Conservation (phyloP, 345 rosid species). For the Camelina hispida region DNA sequence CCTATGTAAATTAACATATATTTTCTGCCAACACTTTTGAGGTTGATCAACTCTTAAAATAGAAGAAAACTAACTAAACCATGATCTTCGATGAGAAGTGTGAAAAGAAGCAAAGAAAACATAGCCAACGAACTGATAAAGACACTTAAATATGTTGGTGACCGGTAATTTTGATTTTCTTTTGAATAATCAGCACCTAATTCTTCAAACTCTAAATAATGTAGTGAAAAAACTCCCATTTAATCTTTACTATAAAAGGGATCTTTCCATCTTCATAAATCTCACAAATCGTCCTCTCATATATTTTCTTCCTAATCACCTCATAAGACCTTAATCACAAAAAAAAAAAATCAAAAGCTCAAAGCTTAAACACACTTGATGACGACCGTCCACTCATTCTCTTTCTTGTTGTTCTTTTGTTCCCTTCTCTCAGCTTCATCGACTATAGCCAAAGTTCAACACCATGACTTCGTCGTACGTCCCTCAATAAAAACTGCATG, state of each 20-base stretch:
- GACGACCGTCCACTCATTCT: conserved; percentile 8
- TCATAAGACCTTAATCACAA: conserved; percentile 11
- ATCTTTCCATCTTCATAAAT: conserved; percentile 14
- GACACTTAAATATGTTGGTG: conserved; percentile 45
- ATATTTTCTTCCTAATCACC: conserved; percentile 31
- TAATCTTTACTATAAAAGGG: conserved; percentile 28
- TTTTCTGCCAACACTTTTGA: conserved; percentile 14
- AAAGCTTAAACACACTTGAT: conserved; percentile 19
- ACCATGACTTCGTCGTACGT: conserved; percentile 80
- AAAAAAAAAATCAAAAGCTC: not conserved
- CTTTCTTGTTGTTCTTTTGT: conserved; percentile 40
- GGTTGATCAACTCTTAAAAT: conserved; percentile 29
- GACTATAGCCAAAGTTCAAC: conserved; percentile 57
- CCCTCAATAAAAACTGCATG: not conserved
- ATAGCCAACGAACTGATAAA: conserved; percentile 43
- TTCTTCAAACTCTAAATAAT: conserved; percentile 22
- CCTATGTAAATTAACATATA: conserved; percentile 2
- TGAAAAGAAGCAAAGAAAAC: conserved; percentile 36
- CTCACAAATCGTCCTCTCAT: conserved; percentile 27
- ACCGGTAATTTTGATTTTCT: conserved; percentile 34
- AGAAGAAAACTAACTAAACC: conserved; percentile 13
- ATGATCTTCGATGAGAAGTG: conserved; percentile 8
- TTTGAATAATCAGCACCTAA: conserved; percentile 33
- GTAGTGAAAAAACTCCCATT: not conserved
- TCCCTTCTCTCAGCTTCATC: conserved; percentile 52